Base-by-base conservation (phyloP, 2,329 filamentous ascomycete genomes). In the Monilinia aucupariae region DNA sequence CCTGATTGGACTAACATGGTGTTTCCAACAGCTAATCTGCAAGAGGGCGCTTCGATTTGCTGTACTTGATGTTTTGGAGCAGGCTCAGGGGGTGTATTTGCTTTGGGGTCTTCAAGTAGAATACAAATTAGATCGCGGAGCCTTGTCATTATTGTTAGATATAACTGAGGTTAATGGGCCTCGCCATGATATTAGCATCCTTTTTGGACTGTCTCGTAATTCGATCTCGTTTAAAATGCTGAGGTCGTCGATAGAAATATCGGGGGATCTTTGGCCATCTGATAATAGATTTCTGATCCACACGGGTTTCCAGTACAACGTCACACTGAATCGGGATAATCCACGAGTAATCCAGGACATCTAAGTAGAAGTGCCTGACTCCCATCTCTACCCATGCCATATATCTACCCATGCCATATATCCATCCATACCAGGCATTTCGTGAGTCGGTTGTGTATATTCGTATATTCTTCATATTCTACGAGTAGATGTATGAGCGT, bases 21-120 rank as follows among this genome's bases (percentile, higher is more conserved):
- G 48, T 32, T 61, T 48, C 30, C 59, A 61, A 55, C 59, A 54
- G 17, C 39, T 8, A 20, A 27, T 61, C 51, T 55, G 50, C 59
- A 25, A 34, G 50, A 54, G n/a, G 25, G 54, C 37, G 25, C 49
- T 54, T 49, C 41, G n/a, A 47, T 6, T 55, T 55, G 37, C 50
- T 61, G 34, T 22, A 41, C 5, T 27, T 55, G 41, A 56, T 47
- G 27, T 22, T 47, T 34, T 47, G 20, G 25, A 56, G 27, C 53
- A 56, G 41, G 41, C 27, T 47, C 43, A 49, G 43, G 43, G 30
- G 43, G 32, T n/a, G 22, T 34, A 50, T 37, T 49, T 34, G 43
- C 15, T 47, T 48, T n/a, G 32, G 55, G 55, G 30, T 37, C n/a
- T 48, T 15, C 15, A 49, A 22, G 25, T 32, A 55, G 53, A 32